Base-by-base conservation (phyloP, 2,329 filamentous ascomycete genomes). In the Fusarium kyushuense region DNA sequence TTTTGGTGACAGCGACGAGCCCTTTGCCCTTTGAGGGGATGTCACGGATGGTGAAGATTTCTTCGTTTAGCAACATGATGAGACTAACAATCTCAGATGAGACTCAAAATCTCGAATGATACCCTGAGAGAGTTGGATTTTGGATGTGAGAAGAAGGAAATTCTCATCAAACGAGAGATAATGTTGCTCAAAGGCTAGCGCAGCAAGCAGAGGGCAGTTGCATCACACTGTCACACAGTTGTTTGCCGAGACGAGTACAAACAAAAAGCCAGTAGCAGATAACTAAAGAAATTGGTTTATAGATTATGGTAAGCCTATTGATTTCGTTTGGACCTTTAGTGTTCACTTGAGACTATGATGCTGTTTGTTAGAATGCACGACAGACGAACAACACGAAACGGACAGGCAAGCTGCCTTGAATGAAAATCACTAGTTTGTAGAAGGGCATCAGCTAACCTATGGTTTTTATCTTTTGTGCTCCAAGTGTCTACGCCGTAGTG, bases 21-120 rank as follows among this genome's bases (percentile, higher is more conserved):
- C 70, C 68, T 25, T 49, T 41, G 4, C 63, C 65, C 21, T 69
- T 70, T 4, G 51, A 47, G 11, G 64, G 56, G 12, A 72, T 21
- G 5, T 52, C 45, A 5, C 25, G 6, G 7, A 58, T 3, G 16
- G n/a, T 29, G n/a, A 29, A 57, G 27, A 21, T 33, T 7, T 33
- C 19, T 5, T n/a, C 11, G 12, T 30, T 14, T n/a, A n/a, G n/a
- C 17, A 25, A 21, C 46, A 58, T 53, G 25, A 41, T 25, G 7
- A 2, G 10, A 36, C 4, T 25, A 7, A 25, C 23, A 25, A 25
- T 25, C 6, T 19, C n/a, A n/a, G 10, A 36, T 36, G 11, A 25
- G 23, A 25, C 23, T 25, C 23, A 25, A 25, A 25, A 25, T 25
- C 35, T 19, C n/a, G n/a, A 4, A 36, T 19, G 0, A 19, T 35